Evolutionary conservation across 176 grass and related monocot genomes (phyloP), one percentile per base, ranked within the genome.

Genomic region (Aegilops bicornis): DNA sequence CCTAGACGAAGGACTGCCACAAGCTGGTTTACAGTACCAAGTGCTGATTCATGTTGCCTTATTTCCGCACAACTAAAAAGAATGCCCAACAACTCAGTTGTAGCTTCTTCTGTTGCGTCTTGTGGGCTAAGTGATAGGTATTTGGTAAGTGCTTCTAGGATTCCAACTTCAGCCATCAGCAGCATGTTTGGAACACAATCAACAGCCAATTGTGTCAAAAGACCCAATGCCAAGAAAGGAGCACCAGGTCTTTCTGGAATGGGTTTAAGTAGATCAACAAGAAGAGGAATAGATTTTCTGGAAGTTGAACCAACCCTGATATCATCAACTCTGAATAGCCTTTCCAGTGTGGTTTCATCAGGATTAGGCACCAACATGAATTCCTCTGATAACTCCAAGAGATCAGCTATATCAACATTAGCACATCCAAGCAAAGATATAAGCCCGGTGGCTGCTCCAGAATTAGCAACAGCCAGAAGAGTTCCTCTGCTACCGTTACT

Each of bases 201-300:
- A 83, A 91, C 37, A 81, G 94, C 92, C 88, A 97, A 60, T 31
- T 99, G 97, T 61, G 94, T 93, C 83, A 99, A 86, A 88, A 99
- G 89, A 86, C 90, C 82, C 69, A 99, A 94, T 37, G 97, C 85
- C 89, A 99, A 89, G 89, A 90, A 96, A 90, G 97, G 97, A 91
- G 97, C 97, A 76, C 97, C 94, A 83, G 97, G 97, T 90, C 97
- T 87, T 72, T 97, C 97, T 68, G 97, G 97, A 87, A 99, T 99
- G 63, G 97, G 97, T 88, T 99, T 99, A 82, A 99, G 94, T 83
- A 99, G 82, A 91, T 99, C 94, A 84, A 99, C 97, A 90, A 99
- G 94, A 89, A 87, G 82, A 89, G 94, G 94, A 86, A 99, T 99
- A 58, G 87, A 90, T 95, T 99, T 99, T 83, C 91, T 92, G 75